A percentile compares a stretch with the other conserved stretches of the same genome.
phyloP scores from a whole-genome alignment of 1,139 yeast species.

The Sugiyamaella pinicola region DNA sequence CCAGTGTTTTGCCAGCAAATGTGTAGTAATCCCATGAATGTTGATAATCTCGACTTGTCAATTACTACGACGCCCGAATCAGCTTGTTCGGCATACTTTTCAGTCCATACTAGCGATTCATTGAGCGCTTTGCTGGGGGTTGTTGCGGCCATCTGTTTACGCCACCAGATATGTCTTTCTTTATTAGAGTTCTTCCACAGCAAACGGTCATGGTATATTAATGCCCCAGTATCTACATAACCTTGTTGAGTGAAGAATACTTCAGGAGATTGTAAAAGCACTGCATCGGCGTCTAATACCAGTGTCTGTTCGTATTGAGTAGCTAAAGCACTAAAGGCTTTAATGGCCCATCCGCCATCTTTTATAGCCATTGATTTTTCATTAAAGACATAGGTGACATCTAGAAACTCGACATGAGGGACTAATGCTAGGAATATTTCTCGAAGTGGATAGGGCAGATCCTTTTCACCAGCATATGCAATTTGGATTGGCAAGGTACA shows the following conservation, averaged over 20 bases:
- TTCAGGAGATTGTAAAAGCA: conserved; percentile 17
- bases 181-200: neutral
- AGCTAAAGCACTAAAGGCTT: conserved; percentile 15
- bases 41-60: conserved; percentile 5
- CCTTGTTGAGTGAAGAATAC: conserved; percentile 5
- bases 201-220: conserved; percentile 17
- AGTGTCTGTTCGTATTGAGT: conserved; percentile 9
- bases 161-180: conserved; percentile 10
- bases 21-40: conserved; percentile 16
- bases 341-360: conserved; percentile 17
- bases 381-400: conserved; percentile 5
- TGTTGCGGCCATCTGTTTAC: neutral
- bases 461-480: conserved; percentile 14
- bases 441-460: conserved; percentile 9
- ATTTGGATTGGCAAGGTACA: conserved; percentile 15
- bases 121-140: conserved; percentile 9
- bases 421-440: conserved; percentile 3
- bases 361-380: conserved; percentile 6
- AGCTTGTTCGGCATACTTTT: conserved; percentile 13
- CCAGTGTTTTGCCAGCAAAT: conserved; percentile 17
- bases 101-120: conserved; percentile 6
- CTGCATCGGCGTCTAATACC: conserved; percentile 16
- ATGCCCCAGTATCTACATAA: conserved; percentile 15
- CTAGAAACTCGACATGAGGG: conserved; percentile 2
- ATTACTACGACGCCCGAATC: conserved; percentile 14